Evolutionary conservation across 371 early-diverging fungal genomes (phyloP), one percentile per base, ranked within the genome.

Genomic region (Mucor saturninus): DNA sequence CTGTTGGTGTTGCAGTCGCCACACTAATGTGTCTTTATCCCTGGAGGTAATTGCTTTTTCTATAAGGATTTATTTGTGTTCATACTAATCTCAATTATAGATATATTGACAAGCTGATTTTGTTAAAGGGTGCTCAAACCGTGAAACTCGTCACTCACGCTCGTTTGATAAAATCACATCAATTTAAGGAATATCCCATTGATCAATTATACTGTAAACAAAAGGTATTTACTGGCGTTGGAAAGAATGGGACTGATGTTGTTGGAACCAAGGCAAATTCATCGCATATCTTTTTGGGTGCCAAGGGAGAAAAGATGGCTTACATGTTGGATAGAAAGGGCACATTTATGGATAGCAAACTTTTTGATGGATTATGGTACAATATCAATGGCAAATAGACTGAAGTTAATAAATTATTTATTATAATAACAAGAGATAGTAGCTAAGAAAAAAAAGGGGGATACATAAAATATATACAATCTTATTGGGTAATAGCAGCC

Each of bases 291-390:
- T 79, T 77, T 59, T 67, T 82, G 15, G 71, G 74, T n/a, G 73
- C 75, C 5, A 45, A 71, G 30, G 75, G 76, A 28, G 76, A 79
- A 50, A 74, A 72, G 13, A 71, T 82, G 67, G 79, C 76, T 9
- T 82, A 76, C 51, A 77, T 77, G 69, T 53, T 82, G 54, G 79
- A 82, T 62, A 75, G 83, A 56, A 79, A 79, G 59, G 83, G 83
- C 0, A 61, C 61, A 42, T 82, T 76, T 65, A 74, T 69, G 61
- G 83, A 82, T 54, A 76, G 74, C 38, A 75, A 70, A 53, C 14
- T 82, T 29, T 77, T 82, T 71, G 83, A 82, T 69, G 75, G 73
- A 10, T 61, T 82, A 61, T 82, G 74, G 71, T 70, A 70, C 52
- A 58, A 68, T 58, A 40, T 62, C 42, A 32, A 43, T 52, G 53